These are phyloP conservation scores for Crucihimalaya himalaica DNA, from an alignment of 345 rosid genomes.

Conservation along the genomic window DNA sequence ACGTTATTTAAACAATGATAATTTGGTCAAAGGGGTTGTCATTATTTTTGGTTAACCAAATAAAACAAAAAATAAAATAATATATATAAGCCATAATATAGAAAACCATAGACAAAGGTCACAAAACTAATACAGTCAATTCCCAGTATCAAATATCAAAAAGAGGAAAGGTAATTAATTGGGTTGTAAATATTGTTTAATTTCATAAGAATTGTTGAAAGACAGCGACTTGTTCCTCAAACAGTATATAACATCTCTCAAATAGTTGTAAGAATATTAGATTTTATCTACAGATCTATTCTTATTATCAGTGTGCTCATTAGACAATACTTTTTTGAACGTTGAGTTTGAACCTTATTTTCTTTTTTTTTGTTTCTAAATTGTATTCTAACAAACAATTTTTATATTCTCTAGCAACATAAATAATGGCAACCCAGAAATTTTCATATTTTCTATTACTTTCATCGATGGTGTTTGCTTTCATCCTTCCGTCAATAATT, in stretches of 20 bases:
- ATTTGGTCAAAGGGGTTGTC: background rate
- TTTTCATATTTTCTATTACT: background rate
- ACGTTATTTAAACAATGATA: background rate
- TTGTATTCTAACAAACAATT: background rate
- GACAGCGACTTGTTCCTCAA: background rate
- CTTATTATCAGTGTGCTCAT: background rate
- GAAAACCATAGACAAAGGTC: background rate
- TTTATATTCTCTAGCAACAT: background rate
- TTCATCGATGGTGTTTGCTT: slow-evolving; percentile 8
- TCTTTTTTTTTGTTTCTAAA: background rate
- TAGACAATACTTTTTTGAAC: too few species aligned
- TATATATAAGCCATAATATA: background rate
- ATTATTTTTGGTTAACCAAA: background rate
- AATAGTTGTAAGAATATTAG: slow-evolving; percentile 5
- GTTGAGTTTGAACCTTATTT: background rate
- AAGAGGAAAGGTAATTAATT: background rate
- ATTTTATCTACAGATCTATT: background rate
- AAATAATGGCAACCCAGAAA: background rate
- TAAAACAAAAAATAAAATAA: background rate
- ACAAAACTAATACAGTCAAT: background rate
- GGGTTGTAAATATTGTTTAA: background rate
- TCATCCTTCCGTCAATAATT: background rate
- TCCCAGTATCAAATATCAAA: background rate
- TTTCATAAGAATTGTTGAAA: background rate
- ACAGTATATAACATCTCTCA: background rate